Percentiles rank a stretch among this genome's conserved stretches.
Evolutionary conservation across 768 basidiomycete species (phyloP).

Genomic region (Mrakia blollopis): DNA sequence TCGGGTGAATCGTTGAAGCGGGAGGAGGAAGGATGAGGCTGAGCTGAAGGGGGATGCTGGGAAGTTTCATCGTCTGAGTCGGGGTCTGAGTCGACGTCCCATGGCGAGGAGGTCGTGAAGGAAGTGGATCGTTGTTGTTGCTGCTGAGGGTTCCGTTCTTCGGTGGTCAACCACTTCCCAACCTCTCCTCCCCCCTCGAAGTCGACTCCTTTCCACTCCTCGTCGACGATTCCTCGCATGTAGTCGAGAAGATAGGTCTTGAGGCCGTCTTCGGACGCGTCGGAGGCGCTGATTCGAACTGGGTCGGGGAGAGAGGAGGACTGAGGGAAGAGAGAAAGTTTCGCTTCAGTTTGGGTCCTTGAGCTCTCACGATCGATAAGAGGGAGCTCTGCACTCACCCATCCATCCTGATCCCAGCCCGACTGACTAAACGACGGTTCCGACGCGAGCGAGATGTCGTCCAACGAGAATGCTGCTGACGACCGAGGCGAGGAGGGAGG

Average conservation of each 20-base stretch:
- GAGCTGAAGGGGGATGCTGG: not conserved
- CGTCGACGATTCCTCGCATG: not conserved
- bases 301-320: not conserved
- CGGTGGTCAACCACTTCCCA: not conserved
- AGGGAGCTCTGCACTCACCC: not conserved
- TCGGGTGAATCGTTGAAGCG: not conserved
- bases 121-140: not conserved
- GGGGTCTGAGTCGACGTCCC: conserved; percentile 3
- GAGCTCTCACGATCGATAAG: not conserved
- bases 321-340: not conserved
- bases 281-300: not conserved
- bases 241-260: conserved; percentile 13
- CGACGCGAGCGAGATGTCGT: not conserved
- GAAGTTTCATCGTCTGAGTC: not conserved
- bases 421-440: not conserved
- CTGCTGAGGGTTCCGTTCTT: not conserved
- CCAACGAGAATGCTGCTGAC: not conserved
- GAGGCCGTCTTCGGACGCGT: conserved; percentile 11
- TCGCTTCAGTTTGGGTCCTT: not conserved
- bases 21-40: conserved; percentile 12
- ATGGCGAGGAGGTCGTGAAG: not conserved
- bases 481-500: not conserved
- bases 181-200: not conserved
- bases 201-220: not conserved
- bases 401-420: not conserved